Percentiles rank a stretch among this genome's conserved stretches.
These are phyloP conservation scores for Colletotrichum lini DNA, from an alignment of 2,329 filamentous ascomycete genomes.

Conservation along the genomic window DNA sequence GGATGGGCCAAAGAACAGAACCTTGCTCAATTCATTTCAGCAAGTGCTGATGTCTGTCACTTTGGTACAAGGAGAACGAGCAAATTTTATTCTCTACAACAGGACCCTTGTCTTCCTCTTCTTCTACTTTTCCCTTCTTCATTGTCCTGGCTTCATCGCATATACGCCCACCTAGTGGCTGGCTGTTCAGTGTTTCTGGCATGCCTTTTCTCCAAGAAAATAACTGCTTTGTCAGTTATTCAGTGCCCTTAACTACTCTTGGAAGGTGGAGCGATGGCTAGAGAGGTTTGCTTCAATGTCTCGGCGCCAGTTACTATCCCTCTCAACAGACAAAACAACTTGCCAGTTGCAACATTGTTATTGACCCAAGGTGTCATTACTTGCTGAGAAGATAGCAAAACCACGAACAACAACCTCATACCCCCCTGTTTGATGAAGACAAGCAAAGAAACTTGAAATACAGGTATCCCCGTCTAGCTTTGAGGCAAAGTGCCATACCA, in stretches of 20 bases:
- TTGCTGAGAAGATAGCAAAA: neutral
- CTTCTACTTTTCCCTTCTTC: neutral
- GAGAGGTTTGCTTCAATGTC: neutral
- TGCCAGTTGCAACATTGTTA: neutral
- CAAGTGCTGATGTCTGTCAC: slow-evolving; percentile 9
- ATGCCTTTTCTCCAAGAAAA: neutral
- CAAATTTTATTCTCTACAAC: too few species aligned
- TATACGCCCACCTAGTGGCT: neutral
- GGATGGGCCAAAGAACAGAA: neutral
- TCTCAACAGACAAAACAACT: neutral
- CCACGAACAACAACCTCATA: too few species aligned
- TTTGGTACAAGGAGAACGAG: neutral
- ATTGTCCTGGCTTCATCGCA: neutral
- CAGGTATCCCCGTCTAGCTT: neutral
- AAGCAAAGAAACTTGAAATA: neutral
- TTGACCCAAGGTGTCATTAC: neutral
- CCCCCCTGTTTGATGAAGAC: neutral
- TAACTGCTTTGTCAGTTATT: neutral
- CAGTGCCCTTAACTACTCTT: neutral
- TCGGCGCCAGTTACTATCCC: neutral
- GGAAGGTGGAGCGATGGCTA: neutral
- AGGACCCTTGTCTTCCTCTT: neutral
- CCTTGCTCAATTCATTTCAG: neutral
- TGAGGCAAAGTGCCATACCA: too few species aligned
- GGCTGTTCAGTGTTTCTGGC: neutral